Percentiles rank a stretch among this genome's conserved stretches.
Evolutionary conservation across 805 yeast species (phyloP).

Genomic region (Candida glaebosa): DNA sequence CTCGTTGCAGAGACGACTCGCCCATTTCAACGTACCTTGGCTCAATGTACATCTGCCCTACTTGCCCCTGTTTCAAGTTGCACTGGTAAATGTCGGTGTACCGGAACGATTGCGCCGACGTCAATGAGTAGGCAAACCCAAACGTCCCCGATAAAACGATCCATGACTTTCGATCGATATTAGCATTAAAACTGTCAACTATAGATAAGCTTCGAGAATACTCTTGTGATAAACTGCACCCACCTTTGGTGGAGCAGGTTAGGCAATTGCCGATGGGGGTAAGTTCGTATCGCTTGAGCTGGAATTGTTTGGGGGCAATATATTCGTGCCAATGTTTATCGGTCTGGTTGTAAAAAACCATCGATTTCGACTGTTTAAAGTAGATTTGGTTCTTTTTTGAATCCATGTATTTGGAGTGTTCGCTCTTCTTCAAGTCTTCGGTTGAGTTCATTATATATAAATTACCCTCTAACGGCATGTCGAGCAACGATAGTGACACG

Average conservation of each 20-base stretch:
- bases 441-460: background rate
- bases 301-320: background rate
- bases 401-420: slow-evolving; percentile 1
- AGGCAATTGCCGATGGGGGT: slow-evolving; percentile 1
- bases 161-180: background rate
- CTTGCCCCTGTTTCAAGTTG: background rate
- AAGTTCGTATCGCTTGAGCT: background rate
- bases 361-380: slow-evolving; percentile 1
- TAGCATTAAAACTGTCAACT: background rate
- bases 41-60: slow-evolving; percentile 2
- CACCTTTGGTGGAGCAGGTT: background rate
- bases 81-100: background rate
- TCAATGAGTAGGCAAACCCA: slow-evolving; percentile 1
- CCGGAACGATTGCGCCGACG: background rate
- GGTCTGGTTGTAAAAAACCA: slow-evolving; percentile 1
- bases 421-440: slow-evolving; percentile 1
- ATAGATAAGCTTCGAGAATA: background rate
- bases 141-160: background rate
- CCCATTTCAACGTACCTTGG: slow-evolving; percentile 3
- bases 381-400: background rate
- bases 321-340: slow-evolving; percentile 1
- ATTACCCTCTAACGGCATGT: background rate
- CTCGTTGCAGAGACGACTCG: background rate
- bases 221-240: background rate
- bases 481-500: background rate